Conservation (phyloP, 768 basidiomycete genomes). For the Ramaria sp. region DNA sequence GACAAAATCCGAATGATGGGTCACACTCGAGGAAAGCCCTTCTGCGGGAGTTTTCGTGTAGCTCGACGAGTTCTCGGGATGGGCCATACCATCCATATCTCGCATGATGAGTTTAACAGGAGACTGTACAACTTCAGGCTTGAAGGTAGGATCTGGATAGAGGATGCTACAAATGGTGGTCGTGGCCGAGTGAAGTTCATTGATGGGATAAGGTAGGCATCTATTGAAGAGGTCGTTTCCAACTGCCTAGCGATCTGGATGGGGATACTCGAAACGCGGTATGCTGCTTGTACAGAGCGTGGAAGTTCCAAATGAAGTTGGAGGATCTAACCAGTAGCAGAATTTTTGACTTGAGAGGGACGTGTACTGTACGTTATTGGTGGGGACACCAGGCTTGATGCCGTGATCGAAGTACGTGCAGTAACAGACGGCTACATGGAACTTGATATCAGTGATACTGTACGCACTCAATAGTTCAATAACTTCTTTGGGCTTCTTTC, state of each 20-base stretch:
- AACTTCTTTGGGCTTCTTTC: background rate
- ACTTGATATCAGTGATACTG: background rate
- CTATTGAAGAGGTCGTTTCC: conserved; percentile 6
- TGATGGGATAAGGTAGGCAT: conserved; percentile 2
- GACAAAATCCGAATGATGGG: conserved; percentile 33
- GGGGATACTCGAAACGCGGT: conserved; percentile 2
- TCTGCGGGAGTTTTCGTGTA: background rate
- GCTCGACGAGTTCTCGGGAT: conserved; percentile 40
- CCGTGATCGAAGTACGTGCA: background rate
- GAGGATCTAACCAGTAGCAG: background rate
- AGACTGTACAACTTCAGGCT: conserved; percentile 3
- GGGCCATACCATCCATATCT: conserved; percentile 56
- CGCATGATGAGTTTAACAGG: conserved; percentile 13
- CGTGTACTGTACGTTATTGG: background rate
- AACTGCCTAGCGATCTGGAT: background rate
- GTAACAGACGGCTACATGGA: background rate
- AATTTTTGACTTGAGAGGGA: background rate
- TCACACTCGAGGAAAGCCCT: conserved; percentile 16
- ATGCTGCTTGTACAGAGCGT: background rate
- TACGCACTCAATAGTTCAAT: background rate
- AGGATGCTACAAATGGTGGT: conserved; percentile 1
- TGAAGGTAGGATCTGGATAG: conserved; percentile 2
- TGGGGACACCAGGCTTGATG: background rate
- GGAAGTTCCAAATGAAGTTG: background rate
- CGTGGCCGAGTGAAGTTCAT: conserved; percentile 5